Evolutionary conservation across 2,329 filamentous ascomycete genomes (phyloP), one percentile per base, ranked within the genome.

Genomic region (Didymella segeticola): DNA sequence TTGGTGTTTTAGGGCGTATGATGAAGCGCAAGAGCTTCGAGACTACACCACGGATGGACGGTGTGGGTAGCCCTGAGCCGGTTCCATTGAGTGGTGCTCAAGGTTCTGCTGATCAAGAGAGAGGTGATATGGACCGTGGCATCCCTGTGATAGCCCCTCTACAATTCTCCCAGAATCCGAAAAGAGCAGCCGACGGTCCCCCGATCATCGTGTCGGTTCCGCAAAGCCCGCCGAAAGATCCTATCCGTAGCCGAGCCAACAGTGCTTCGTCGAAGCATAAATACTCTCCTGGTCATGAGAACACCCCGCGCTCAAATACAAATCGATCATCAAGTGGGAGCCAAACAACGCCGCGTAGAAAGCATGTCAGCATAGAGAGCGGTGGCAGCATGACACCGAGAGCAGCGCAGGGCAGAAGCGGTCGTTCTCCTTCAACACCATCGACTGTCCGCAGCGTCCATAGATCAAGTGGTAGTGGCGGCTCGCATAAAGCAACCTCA

Each of bases 1-100:
- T 98, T 8, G 89, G 89, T 1, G 87, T 95, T 0, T 75, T 98
- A 1, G 91, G 91, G 6, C 90, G 88, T 68, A 95, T 97, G 87
- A 91, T 93, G 83, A 93, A 89, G 76, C 84, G 91, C 1, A 68
- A 76, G 61, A 70, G 72, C 42, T 75, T 67, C 62, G 74, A 75
- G 58, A 69, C 68, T 3, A 74, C 72, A 17, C 72, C 72, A 25
- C 68, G 66, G 9, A 66, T 75, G 19, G 64, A 62, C n/a, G 67
- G 66, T 29, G 56, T 69, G 41, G 55, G 54, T 26, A 73, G 66
- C 27, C 71, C 71, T n/a, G 69, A 70, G 31, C 64, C 66, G 34
- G 48, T 56, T 22, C 53, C 56, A 47, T 61, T 57, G n/a, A 49
- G 46, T 34, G 41, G 54, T 10, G 50, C 57, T 15, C 54, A 53